Base-by-base conservation (phyloP, 805 yeast genomes). In the Saccharomycopsis olivae region DNA sequence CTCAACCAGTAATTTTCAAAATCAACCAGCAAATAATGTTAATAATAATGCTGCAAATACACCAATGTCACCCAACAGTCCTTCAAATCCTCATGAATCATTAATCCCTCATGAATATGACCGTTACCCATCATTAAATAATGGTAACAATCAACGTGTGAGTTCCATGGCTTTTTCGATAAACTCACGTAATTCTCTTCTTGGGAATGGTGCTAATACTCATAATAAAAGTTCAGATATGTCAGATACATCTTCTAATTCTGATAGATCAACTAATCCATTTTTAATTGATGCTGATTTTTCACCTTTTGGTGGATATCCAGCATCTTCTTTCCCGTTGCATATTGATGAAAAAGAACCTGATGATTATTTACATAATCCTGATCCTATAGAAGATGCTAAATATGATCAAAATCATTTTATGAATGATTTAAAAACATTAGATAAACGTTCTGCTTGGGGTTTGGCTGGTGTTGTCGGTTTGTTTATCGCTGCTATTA, bases 261-360 rank as follows among this genome's bases (percentile, higher is more conserved):
- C 55, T 3, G 58, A 48, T 20, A 35, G 39, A 3, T 52, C 59
- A 3, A 49, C 56, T 8, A 59, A 64, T 41, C 73, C 73, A 11
- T 67, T 67, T 48, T 44, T 68, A 35, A 66, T 64, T 30, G 77
- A 69, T 52, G 70, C 77, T 17, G 92, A 81, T 53, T 77, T 78
- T 49, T 75, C 83, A 35, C 98, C 97, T 2, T 89, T 89, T 62
- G 98, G 97, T 38, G 97, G 97, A 13, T 89, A 84, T 59, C 97
- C 98, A 1, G 94, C 95, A 6, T 69, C 87, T 14, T 77, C 86
- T 3, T 89, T 89, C 63, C 98, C 98, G 1, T 64, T 89, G 42
- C 79, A 73, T 51, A 76, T 92, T 48, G 96, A 89, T 44, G 97
- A 89, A 51, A 85, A 85, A 60, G 98, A 89, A 60, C 80, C 83